Base-by-base conservation (phyloP, 1,139 yeast species). In the Debaryomyces udenii region DNA sequence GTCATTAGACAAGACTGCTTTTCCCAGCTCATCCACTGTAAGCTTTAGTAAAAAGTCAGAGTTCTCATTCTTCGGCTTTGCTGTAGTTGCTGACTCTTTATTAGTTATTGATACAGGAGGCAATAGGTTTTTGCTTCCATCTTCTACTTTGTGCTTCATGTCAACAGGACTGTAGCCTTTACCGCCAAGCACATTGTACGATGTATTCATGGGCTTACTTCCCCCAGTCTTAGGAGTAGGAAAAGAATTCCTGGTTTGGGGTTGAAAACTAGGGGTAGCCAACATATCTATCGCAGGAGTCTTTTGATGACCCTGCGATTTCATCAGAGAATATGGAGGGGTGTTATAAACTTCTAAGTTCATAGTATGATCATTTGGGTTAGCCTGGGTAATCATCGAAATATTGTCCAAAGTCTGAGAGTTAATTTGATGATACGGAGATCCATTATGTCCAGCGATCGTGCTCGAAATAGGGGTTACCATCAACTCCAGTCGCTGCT, bases 21-120 rank as follows among this genome's bases (percentile, higher is more conserved):
- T 69, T n/a, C 78, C 78, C 62, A 62, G 66, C 44, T 67, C 75
- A 47, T 72, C 76, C 36, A 73, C 62, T 49, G 64, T 68, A 40
- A 72, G 56, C 41, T 61, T 61, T 48, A 72, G 55, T 53, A 56
- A 61, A 49, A 66, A 68, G 44, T 66, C 69, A 27, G 50, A 46
- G 13, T 35, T 37, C 13, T 18, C 27, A 6, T 31, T 27, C 11
- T 30, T 11, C 6, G 23, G 11, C 20, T 29, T 15, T 10, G n/a
- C 24, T 11, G 15, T 27, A 5, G 36, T 20, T 9, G 14, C 26
- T 15, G 24, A 11, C 15, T 27, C 33, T 26, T 10, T 6, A 6
- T 30, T 30, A 3, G 39, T 31, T n/a, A 39, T 39, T 27, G 31
- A 30, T 27, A 29, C 38, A 9, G 37, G 42, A 15, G 37, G 40